Evolutionary conservation across 1,139 yeast genomes (phyloP), one percentile per base, ranked within the genome.

Genomic region (Taphrina deformans): DNA sequence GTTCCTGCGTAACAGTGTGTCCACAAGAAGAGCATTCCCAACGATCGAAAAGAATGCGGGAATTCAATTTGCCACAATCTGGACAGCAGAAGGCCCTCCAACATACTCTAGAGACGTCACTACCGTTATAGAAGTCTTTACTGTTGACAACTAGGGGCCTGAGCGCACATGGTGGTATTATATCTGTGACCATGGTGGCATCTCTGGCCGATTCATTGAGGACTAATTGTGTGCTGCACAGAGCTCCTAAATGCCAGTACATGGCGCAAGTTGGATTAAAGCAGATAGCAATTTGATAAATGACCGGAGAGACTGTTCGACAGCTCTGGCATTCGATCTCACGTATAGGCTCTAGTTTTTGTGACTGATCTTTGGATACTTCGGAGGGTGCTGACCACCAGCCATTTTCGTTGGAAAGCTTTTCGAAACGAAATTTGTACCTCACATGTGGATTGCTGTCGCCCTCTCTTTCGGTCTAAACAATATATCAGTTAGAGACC

Each of bases 361-460:
- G 3, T 7, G 7, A 6, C 10, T 21, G n/a, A 7, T 44, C 48
- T 2, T 16, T 10, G n/a, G 27, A 5, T 5, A 21, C 48, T 10
- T 26, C 18, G n/a, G 27, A 21, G 3, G 27, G 14, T 21, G 48
- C 48, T 23, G 48, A 44, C 48, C 48, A 44, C 48, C 48, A 44
- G 1, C 48, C 48, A 21, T 44, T 27, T 10, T n/a, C 27, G 21
- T 21, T 44, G 2, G 48, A 21, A 7, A 61, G 38, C 23, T 62
- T 27, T 31, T 65, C 67, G 9, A 65, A 65, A 1, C 65, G 45
- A 31, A 65, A 65, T 18, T 52, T 65, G 62, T 65, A 62, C 10
- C 55, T 18, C 18, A 21, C 51, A 31, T 21, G 10, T 10, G 48
- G 14, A n/a, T 52, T 27, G 27, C 33, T 23, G n/a, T 44, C 41